Base-by-base conservation (phyloP, 2,329 filamentous ascomycete genomes). In the Neocatenulostroma microsporum region DNA sequence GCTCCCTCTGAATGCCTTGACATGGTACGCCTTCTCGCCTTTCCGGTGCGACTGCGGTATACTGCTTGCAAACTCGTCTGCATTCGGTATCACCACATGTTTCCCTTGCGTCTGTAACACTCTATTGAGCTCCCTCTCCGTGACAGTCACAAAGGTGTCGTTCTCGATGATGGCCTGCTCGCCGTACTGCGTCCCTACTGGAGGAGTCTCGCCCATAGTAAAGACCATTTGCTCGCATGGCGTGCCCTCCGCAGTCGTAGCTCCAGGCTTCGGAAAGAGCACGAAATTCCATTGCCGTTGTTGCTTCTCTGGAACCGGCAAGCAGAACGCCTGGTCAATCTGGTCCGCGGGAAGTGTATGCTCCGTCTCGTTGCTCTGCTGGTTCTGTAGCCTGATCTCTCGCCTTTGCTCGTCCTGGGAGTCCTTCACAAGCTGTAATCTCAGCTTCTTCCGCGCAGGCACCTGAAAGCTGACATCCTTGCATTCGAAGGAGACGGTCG, bases 291-390 rank as follows among this genome's bases (percentile, higher is more conserved):
- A 73, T 49, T 78, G 74, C 37, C 73, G 70, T 43, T 77, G 72
- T 3, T 74, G 68, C 51, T 80, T 80, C 48, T 80, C 77, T 4
- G 77, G 77, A 2, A 80, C 70, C 1, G 76, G 76, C 25, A 80
- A 63, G 48, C 74, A 77, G 46, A 80, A 65, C 33, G 74, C 63
- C 52, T 79, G 70, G 35, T 74, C 73, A 63, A 77, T 61, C 39
- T 66, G 61, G 28, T 64, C 67, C 13, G 68, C 70, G 3, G 65
- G 56, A 27, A 74, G 64, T 38, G 69, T 70, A 39, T 57, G 56
- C 27, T 62, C 62, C 18, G 52, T 44, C 5, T 44, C 41, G 15
- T 45, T 41, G 10, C 47, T 52, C 21, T 49, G 39, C 17, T 46
- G 46, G 39, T 57, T 51, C 15, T 51, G 38, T 19, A 57, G 34